Evolutionary conservation across 2,329 filamentous ascomycete genomes (phyloP).

Genomic region (Penicillium sp.): DNA sequence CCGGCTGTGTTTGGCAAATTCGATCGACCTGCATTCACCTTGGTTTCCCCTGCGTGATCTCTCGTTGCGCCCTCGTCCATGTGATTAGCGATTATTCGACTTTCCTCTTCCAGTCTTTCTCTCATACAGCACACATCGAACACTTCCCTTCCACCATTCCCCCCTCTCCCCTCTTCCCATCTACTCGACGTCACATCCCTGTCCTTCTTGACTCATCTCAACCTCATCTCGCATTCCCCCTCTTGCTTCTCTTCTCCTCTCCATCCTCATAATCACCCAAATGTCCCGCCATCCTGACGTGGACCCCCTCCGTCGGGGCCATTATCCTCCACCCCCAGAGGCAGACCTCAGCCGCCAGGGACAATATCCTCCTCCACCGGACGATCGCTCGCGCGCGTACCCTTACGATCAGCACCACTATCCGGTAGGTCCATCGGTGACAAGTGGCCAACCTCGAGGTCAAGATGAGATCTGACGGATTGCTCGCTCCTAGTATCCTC

Average conservation of each 20-base stretch:
- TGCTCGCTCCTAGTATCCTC: conserved; percentile 24
- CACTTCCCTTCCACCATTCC: background rate
- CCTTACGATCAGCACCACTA: conserved; percentile 35
- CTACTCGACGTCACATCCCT: conserved; percentile 23
- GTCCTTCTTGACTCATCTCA: conserved; percentile 23
- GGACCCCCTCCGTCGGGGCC: conserved; percentile 42
- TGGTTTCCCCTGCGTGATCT: conserved; percentile 21
- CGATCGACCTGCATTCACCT: conserved; percentile 6
- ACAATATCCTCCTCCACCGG: conserved; percentile 33
- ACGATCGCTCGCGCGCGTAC: conserved; percentile 32
- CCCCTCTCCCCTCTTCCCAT: conserved; percentile 10
- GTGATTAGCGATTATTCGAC: conserved; percentile 20
- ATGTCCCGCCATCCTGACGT: conserved; percentile 40
- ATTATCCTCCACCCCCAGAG: conserved; percentile 35
- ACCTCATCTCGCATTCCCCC: conserved; percentile 11
- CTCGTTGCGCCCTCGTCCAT: conserved; percentile 21
- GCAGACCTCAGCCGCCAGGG: conserved; percentile 33
- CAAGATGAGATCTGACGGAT: background rate
- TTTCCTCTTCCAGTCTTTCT: background rate
- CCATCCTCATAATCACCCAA: conserved; percentile 23
- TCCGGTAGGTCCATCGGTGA: conserved; percentile 26
- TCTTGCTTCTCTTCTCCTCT: conserved; percentile 18
- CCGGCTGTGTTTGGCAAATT: conserved; percentile 5
- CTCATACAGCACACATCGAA: background rate
- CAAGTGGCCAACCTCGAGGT: conserved; percentile 1